Evolutionary conservation across 495 filamentous ascomycete genomes (phyloP), one percentile per base, ranked within the genome.

Genomic region (Hyaloscypha bicolor): DNA sequence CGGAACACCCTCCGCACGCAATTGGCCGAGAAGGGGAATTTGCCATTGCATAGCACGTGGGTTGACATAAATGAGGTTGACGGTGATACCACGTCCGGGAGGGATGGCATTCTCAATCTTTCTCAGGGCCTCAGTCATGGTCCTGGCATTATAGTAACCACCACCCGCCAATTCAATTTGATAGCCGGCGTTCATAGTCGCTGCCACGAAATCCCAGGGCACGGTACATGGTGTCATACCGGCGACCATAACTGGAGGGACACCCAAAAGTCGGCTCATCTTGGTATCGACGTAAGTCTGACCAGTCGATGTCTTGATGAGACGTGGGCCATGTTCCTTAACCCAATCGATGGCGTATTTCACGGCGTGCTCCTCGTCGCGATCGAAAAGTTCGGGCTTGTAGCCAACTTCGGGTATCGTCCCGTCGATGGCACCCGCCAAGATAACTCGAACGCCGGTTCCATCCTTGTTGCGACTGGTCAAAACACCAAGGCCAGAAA

Each of bases 391-490:
- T 78, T 98, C 95, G 0, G 95, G 90, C 80, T 97, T 97, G 81
- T 97, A 99, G 59, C 95, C 95, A 55, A 98, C 90, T 75, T 97
- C 95, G 39, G 85, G 79, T 55, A 95, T 92, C 22, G 92, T 93
- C 37, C 95, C 94, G 71, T 93, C 92, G 69, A 99, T 90, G 25
- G 93, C 86, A 51, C 95, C 95, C 32, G 93, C 94, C 64, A 98
- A 85, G 65, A 99, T 96, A 59, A 97, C 91, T 59, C 95, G 92
- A 33, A 98, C 94, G 70, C 95, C 95, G 55, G 93, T 97, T 66
- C 95, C 95, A 71, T 99, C 94, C 81, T 97, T 99, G 84, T 96
- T 99, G 37, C 94, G 90, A 82, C 96, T 97, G 25, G 94, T 99
- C 56, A 99, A 82, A n/a, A 97, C 91, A 65, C 95, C 95, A 56